A percentile compares a stretch with the other conserved stretches of the same genome.
Evolutionary conservation across 129 eudicot genomes (phyloP).

Genomic region (Lonicera japonica): DNA sequence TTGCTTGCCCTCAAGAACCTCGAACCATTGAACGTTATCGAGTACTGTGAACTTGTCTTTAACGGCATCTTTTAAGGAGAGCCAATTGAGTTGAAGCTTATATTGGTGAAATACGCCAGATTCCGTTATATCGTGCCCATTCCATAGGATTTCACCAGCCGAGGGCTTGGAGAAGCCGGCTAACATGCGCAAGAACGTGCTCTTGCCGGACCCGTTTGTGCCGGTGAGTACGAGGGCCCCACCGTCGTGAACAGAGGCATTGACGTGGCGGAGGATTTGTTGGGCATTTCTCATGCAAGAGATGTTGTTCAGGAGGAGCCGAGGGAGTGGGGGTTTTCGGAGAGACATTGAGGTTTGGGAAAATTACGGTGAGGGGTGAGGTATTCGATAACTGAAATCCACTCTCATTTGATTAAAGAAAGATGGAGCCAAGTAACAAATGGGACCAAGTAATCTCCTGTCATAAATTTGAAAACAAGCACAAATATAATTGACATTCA

Average conservation of each 20-base stretch:
- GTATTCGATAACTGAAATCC: background rate
- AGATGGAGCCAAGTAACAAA: background rate
- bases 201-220: slow-evolving; percentile 89
- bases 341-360: slow-evolving; percentile 29
- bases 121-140: slow-evolving; percentile 77
- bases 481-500: too few species aligned
- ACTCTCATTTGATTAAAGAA: background rate
- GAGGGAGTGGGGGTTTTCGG: slow-evolving; percentile 70
- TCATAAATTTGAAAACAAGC: background rate
- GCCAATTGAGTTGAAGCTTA: slow-evolving; percentile 94
- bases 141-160: slow-evolving; percentile 85
- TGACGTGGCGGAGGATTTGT: slow-evolving; percentile 85
- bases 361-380: too few species aligned
- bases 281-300: slow-evolving; percentile 99
- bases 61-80: slow-evolving; percentile 84
- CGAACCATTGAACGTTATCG: slow-evolving; percentile 90
- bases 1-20: slow-evolving; percentile 76
- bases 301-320: slow-evolving; percentile 75
- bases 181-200: slow-evolving; percentile 72
- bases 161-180: slow-evolving; percentile 83
- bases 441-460: background rate
- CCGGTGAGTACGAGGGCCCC: slow-evolving; percentile 86
- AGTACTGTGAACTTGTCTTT: slow-evolving; percentile 71
- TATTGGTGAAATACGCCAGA: slow-evolving; percentile 84
- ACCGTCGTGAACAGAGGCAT: slow-evolving; percentile 78